Evolutionary conservation across 148 eudicot genomes (phyloP), one percentile per base, ranked within the genome.

Genomic region (Drosera capensis): DNA sequence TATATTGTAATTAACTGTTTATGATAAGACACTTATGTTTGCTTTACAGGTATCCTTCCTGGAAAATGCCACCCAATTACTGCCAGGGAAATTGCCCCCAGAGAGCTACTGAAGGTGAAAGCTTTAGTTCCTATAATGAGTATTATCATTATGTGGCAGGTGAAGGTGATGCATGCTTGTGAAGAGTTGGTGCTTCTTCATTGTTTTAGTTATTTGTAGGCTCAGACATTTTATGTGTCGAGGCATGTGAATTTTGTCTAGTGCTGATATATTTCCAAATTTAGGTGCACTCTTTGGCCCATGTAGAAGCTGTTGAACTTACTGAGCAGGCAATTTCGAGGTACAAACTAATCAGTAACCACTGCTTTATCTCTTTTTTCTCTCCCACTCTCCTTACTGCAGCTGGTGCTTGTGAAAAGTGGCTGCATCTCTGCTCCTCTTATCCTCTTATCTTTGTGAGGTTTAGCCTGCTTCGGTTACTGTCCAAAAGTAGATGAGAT

Each of bases 1-100:
- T 35, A n/a, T 20, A 26, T 39, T 45, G 47, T 22, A 21, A 36
- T 23, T 14, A 16, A 35, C 17, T 59, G 38, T 40, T 51, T 18
- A 43, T 3, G 14, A 43, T 39, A 2, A 1, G n/a, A 2, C 5
- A 19, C 21, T 16, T 5, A 18, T 7, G 18, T 17, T 41, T 41
- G 14, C 39, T 44, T 38, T 47, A 54, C 62, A 90, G 99, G 99
- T 65, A 76, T 90, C 65, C 81, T 76, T 63, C 99, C 99, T 13
- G 99, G 99, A 45, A 82, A 68, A 63, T 90, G 99, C 57, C 70
- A 65, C 56, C 66, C 93, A 9, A 67, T 90, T 57, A 53, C 71
- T 48, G 99, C 88, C 24, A 81, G 99, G 69, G 99, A 85, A 64
- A 85, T 90, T 59, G 78, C 85, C 15, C 52, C 38, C 50, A 86